Conservation (phyloP, 139 green algal species). For the Medakamo hakoo region DNA sequence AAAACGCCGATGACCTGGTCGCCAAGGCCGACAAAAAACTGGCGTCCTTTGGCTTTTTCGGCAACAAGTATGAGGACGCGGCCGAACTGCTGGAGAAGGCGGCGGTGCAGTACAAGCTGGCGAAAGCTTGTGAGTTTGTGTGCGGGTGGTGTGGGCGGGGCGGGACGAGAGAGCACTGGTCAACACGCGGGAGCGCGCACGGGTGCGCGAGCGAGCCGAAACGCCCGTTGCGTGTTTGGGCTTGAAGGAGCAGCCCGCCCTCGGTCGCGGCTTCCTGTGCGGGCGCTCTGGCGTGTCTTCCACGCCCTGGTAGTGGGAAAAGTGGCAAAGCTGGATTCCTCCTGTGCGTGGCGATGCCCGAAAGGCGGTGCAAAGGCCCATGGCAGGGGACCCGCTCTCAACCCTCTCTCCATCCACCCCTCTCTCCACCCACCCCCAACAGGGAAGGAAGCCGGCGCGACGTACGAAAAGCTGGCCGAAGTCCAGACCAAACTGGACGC, state of each 20-base stretch:
- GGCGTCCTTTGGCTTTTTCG: slow-evolving; percentile 58
- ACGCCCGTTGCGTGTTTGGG: neutral
- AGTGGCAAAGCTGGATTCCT: neutral
- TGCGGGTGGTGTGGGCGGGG: neutral
- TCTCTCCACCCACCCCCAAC: neutral
- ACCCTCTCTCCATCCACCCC: too few species aligned
- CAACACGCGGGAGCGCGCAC: too few species aligned
- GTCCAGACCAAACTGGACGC: slow-evolving; percentile 73
- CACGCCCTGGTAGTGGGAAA: too few species aligned
- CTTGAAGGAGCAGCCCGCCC: neutral
- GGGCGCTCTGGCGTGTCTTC: too few species aligned
- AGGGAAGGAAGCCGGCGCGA: slow-evolving; percentile 56
- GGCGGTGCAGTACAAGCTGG: slow-evolving; percentile 89
- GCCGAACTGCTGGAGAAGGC: slow-evolving; percentile 82
- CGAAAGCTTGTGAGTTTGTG: slow-evolving; percentile 46
- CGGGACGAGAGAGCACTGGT: neutral
- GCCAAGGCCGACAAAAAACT: slow-evolving; percentile 80
- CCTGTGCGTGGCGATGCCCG: neutral
- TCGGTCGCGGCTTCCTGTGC: too few species aligned
- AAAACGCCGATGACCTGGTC: slow-evolving; percentile 16
- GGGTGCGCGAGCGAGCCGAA: too few species aligned
- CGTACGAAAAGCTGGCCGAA: slow-evolving; percentile 60
- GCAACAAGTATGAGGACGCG: slow-evolving; percentile 85
- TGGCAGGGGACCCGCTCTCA: too few species aligned
- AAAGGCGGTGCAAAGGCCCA: neutral